Conservation (phyloP, 768 basidiomycete species). For the Myochromella boudieri region DNA sequence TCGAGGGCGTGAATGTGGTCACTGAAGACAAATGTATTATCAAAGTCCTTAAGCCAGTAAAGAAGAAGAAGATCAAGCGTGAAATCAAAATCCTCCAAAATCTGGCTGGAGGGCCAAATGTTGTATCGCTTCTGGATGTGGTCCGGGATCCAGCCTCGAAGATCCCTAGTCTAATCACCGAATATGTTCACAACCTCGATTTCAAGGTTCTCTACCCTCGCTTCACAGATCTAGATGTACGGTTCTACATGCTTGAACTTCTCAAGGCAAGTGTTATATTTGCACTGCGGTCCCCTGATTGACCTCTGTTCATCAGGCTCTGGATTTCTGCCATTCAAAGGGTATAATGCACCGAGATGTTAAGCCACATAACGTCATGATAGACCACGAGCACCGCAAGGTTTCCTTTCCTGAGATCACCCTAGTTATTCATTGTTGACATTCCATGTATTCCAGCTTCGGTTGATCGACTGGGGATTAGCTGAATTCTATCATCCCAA, state of each 20-base stretch:
- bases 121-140: constrained; percentile 91
- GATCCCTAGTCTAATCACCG: constrained; percentile 94
- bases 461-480: constrained; percentile 98
- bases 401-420: constrained; percentile 38
- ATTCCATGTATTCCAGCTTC: constrained; percentile 54
- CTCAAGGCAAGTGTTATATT: constrained; percentile 62
- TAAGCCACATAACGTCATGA: constrained; percentile 99
- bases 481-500: constrained; percentile 98
- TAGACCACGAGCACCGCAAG: constrained; percentile 96
- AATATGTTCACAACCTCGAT: constrained; percentile 98
- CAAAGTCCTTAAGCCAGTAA: constrained; percentile 98
- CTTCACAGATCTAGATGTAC: constrained; percentile 93
- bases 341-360: constrained; percentile 99
- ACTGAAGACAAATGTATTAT: constrained; percentile 96
- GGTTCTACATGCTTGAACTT: constrained; percentile 95
- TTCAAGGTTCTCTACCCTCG: constrained; percentile 96
- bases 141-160: constrained; percentile 95
- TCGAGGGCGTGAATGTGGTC: constrained; percentile 90
- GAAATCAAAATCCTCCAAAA: constrained; percentile 99
- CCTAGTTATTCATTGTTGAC: constrained; percentile 4
- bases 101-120: constrained; percentile 92
- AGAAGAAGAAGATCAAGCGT: constrained; percentile 99
- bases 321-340: constrained; percentile 97
- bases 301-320: constrained; percentile 51
- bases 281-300: neutral